Evolutionary conservation across 2,329 filamentous ascomycete species (phyloP), one percentile per base, ranked within the genome.

Genomic region (Alternaria postmessia): DNA sequence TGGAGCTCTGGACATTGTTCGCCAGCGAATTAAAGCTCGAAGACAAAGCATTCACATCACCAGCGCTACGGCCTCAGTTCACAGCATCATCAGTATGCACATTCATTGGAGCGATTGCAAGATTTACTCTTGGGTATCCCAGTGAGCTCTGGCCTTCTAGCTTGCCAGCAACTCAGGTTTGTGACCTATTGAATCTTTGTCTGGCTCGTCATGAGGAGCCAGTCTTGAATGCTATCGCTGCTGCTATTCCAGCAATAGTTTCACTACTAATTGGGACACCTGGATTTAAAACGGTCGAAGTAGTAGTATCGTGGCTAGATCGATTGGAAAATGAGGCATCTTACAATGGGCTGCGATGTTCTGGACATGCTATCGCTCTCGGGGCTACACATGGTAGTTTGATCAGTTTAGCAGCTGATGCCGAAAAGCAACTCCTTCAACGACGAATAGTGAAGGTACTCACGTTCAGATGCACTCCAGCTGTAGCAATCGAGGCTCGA

Each of bases 51-150:
- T 78, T 82, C 57, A 76, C 72, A 8, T 80, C 79, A 14, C 73
- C 77, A 32, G 72, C 78, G 63, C 82, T 90, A 18, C 86, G 86
- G 24, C 88, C 87, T 0, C 89, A 91, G 58, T 81, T 91, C 22
- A 82, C 91, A 4, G 86, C 87, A 26, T 88, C 90, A 67, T 86
- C 87, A 0, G 82, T 83, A 14, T 85, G 87, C 66, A 81, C 80
- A n/a, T 80, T 92, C 1, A 80, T 90, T 11, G 74, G 70, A 32
- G 65, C 70, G 20, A 64, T 77, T 46, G 66, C 70, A 7, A 56
- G 51, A 16, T 60, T 74, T 47, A 70, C 65, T 4, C 59, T 28
- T 18, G 38, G 24, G 5, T 22, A 62, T 12, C 24, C 59, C 9
- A 56, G 47, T 28, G 32, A 62, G 1, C 26, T 52, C 6, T 61